Evolutionary conservation across 805 yeast genomes (phyloP).

Genomic region (Yarrowia deformans): DNA sequence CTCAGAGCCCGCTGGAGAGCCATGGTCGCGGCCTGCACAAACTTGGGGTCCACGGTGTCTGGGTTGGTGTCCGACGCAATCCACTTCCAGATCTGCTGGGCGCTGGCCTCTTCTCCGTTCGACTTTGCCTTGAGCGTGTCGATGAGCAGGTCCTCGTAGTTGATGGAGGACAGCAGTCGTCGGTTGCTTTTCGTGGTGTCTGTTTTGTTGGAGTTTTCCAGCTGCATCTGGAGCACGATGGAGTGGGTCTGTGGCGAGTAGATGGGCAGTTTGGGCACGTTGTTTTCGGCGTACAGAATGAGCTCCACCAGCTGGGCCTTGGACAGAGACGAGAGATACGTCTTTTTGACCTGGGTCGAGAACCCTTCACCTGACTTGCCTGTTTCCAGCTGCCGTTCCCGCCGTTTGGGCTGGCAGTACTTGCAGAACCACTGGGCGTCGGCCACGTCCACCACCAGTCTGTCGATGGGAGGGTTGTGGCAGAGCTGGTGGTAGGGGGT

Average conservation of each 20-base stretch:
- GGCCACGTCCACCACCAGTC: conserved; percentile 52
- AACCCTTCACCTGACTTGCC: conserved; percentile 51
- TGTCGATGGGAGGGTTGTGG: conserved; percentile 53
- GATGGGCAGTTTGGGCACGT: conserved; percentile 51
- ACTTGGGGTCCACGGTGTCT: conserved; percentile 48
- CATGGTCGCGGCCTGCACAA: conserved; percentile 51
- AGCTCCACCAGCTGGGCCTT: conserved; percentile 53
- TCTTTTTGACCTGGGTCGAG: conserved; percentile 51
- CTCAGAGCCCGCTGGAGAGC: conserved; percentile 52
- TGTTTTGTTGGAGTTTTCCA: conserved; percentile 42
- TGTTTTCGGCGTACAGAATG: conserved; percentile 51
- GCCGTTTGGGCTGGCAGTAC: conserved; percentile 51
- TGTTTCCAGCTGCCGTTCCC: conserved; percentile 51
- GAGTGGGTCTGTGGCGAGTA: conserved; percentile 52
- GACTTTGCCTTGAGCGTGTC: conserved; percentile 49
- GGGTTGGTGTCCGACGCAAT: conserved; percentile 46
- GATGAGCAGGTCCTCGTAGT: conserved; percentile 50
- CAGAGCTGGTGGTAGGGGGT: conserved; percentile 54
- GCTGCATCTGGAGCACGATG: conserved; percentile 50
- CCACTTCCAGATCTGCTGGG: conserved; percentile 47
- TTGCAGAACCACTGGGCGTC: conserved; percentile 55
- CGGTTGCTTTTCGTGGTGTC: conserved; percentile 40
- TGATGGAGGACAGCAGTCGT: conserved; percentile 34
- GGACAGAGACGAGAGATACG: conserved; percentile 52
- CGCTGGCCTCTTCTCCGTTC: conserved; percentile 46